Evolutionary conservation across 2,329 filamentous ascomycete species (phyloP).

Genomic region (Exophiala sp.): DNA sequence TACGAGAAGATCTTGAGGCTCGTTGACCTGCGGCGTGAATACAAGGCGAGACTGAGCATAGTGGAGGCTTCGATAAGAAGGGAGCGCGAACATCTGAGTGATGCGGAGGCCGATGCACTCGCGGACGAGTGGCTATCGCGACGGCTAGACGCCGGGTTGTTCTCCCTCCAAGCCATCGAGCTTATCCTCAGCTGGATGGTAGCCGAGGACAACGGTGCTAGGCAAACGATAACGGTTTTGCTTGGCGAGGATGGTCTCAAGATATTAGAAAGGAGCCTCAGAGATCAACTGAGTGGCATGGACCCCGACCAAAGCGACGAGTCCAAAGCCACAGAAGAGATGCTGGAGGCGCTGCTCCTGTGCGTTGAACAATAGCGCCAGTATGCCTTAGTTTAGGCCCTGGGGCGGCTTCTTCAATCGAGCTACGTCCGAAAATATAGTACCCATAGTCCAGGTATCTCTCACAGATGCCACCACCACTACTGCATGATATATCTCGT

Average conservation of each 20-base stretch:
- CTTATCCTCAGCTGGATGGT: constrained; percentile 82
- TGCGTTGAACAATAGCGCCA: constrained; percentile 35
- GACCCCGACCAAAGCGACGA: constrained; percentile 50
- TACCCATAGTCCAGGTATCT: no score
- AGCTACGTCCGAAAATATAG: background rate
- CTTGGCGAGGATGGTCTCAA: constrained; percentile 59
- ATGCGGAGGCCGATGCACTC: constrained; percentile 56
- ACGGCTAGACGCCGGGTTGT: constrained; percentile 77
- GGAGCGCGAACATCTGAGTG: constrained; percentile 50
- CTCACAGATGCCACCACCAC: no score
- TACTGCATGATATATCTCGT: no score
- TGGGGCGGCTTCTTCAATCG: background rate
- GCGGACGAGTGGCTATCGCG: constrained; percentile 67
- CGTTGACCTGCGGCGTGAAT: constrained; percentile 64
- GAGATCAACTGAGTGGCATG: constrained; percentile 59
- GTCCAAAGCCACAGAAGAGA: constrained; percentile 53
- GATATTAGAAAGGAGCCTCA: constrained; percentile 60
- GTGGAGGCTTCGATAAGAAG: constrained; percentile 62
- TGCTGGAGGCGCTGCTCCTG: constrained; percentile 57
- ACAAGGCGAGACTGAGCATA: constrained; percentile 54
- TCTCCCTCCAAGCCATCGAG: constrained; percentile 75
- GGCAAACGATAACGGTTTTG: constrained; percentile 55
- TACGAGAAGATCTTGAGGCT: constrained; percentile 77
- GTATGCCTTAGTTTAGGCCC: background rate
- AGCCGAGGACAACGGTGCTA: constrained; percentile 77